Base-by-base conservation (phyloP, 1,284 basidiomycete genomes). In the Boletus holoroseus region DNA sequence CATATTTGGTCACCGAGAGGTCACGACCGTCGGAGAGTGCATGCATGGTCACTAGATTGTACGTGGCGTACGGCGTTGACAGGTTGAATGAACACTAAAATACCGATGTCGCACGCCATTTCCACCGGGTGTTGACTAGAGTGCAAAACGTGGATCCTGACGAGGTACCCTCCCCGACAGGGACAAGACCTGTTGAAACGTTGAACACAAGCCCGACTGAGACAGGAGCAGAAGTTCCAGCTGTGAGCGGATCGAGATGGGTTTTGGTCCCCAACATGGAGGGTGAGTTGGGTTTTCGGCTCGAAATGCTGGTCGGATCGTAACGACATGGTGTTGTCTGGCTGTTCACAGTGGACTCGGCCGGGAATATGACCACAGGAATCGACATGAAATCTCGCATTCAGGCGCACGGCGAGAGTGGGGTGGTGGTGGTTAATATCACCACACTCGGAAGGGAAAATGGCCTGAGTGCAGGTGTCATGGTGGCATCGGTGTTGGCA, bases 361-460 rank as follows among this genome's bases (percentile, higher is more conserved):
- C 13, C 7, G 43, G 28, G 27, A 48, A 42, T 36, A 15, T 13
- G 28, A 31, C 16, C 11, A 40, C 16, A 18, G 52, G 36, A 27
- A 39, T 37, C 31, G 42, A 46, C 37, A 49, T 37, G 47, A 36
- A 48, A 41, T 32, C 36, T 16, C 1, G 28, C 24, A 20, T 5
- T 31, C 40, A 22, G n/a, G 28, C 13, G 44, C 27, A 48, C 3
- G 28, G n/a, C 6, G 46, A 32, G 46, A 40, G 27, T 15, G 44
- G 31, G 18, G 30, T 31, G 18, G 47, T 58, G 49, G 49, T 54
- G 24, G 35, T 62, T 26, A 41, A 55, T 46, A 36, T 60, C 15
- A 57, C 47, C 15, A 22, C 27, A 1, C 26, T 44, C 6, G 37
- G 42, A 43, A 30, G 38, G 31, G 55, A 36, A 36, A 24, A 20